Base-by-base conservation (phyloP, 2,329 filamentous ascomycete species). In the Fusarium citri region DNA sequence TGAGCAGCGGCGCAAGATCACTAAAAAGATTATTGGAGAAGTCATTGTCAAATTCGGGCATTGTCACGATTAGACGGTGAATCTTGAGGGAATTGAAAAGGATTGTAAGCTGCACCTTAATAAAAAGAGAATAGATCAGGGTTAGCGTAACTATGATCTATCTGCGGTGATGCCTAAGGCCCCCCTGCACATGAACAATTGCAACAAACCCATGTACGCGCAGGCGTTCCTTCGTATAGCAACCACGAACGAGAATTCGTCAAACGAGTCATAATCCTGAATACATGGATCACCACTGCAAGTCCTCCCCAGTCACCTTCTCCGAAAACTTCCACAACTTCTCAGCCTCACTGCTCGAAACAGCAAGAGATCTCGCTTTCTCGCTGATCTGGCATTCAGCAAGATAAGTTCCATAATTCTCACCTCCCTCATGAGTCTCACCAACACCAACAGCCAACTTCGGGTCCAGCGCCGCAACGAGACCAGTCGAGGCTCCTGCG, bases 301-400 rank as follows among this genome's bases (percentile, higher is more conserved):
- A 64, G 20, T 14, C 45, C 11, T 30, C 16, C 1, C 50, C 59
- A 34, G 45, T 64, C 1, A 16, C 45, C 40, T 50, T 43, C 15
- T 58, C 61, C 23, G 59, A 64, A 43, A 58, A 64, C 20, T 9
- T 18, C 61, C 61, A 64, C 25, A 64, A 18, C 15, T 34, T 64
- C 40, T 64, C 11, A 41, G 50, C 61, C 40, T 64, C 61, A 25
- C 50, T 45, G 11, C 20, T 22, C 9, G 59, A 64, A 16, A 64
- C 61, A 7, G 59, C 59, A n/a, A 64, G 3, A 0, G 50, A 49
- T 2, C 5, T 41, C 3, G 61, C 61, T 11, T 8, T 10, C 20
- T 7, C 6, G 1, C 7, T 46, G 11, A 64, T 41, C 11, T 64
- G 61, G 1, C 61, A 64, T 5, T 64, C 59, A 12, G 18, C 25